These are phyloP conservation scores for Linum trigynum DNA, from an alignment of 345 rosid species.

Conservation along the genomic window DNA sequence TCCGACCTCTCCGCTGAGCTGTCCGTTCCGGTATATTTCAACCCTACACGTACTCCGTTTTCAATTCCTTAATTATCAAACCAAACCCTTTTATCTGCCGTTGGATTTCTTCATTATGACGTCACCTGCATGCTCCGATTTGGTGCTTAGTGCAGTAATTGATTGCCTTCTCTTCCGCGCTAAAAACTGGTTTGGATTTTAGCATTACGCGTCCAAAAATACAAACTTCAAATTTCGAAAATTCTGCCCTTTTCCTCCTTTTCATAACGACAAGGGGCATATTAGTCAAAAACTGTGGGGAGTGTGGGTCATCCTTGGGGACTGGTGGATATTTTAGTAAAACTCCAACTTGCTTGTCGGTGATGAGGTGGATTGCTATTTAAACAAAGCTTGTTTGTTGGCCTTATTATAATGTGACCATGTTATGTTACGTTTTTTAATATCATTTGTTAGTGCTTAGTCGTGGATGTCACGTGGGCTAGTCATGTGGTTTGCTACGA, in stretches of 20 bases:
- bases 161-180: constrained; percentile 1
- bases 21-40: constrained; percentile 72
- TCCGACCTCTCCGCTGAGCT: constrained; percentile 68
- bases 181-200: not conserved
- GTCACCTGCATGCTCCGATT: constrained; percentile 5
- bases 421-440: too few relatives aligned
- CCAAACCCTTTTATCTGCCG: not conserved
- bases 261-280: constrained; percentile 1
- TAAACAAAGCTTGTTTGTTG: not conserved
- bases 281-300: not conserved
- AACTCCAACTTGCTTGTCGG: constrained; percentile 16
- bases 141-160: not conserved
- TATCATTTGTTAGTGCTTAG: not conserved
- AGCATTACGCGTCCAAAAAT: not conserved
- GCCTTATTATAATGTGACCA: constrained; percentile 5
- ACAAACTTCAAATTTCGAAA: not conserved
- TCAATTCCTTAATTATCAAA: too few relatives aligned
- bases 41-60: not conserved
- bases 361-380: constrained; percentile 12
- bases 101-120: constrained; percentile 10
- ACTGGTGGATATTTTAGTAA: constrained; percentile 4
- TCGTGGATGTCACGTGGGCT: constrained; percentile 33
- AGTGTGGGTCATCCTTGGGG: not conserved
- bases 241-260: too few relatives aligned
- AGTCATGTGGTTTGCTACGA: constrained; percentile 20